Evolutionary conservation across 495 filamentous ascomycete genomes (phyloP).

Genomic region (Diplogelasinospora grovesii): DNA sequence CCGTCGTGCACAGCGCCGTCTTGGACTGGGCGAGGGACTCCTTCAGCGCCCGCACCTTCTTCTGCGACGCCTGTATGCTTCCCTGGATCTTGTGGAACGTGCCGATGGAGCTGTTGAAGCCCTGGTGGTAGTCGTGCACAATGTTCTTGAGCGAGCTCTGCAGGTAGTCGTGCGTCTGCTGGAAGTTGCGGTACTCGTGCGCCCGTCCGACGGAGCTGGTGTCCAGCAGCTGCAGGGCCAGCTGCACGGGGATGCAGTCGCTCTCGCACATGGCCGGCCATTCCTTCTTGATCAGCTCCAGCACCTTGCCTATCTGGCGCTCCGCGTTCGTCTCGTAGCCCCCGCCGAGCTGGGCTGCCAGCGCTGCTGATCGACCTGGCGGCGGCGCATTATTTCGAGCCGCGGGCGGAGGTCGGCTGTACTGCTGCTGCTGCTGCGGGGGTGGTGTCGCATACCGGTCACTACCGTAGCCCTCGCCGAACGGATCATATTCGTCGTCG

Average conservation of each 20-base stretch:
- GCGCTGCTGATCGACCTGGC: slow-evolving; percentile 24
- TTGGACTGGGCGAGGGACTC: slow-evolving; percentile 80
- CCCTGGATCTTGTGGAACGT: slow-evolving; percentile 97
- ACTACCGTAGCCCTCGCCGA: slow-evolving; percentile 38
- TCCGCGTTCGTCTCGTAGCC: slow-evolving; percentile 37
- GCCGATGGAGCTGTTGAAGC: slow-evolving; percentile 97
- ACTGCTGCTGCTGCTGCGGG: slow-evolving; percentile 7
- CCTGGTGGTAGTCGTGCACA: slow-evolving; percentile 98
- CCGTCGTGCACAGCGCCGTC: slow-evolving; percentile 71
- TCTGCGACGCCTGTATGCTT: slow-evolving; percentile 84
- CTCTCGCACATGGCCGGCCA: slow-evolving; percentile 88
- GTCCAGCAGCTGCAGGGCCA: slow-evolving; percentile 89
- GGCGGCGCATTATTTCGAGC: slow-evolving; percentile 18
- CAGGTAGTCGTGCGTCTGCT: slow-evolving; percentile 71
- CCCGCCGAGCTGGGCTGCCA: slow-evolving; percentile 12
- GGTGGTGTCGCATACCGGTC: slow-evolving; percentile 30
- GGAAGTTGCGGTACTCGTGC: slow-evolving; percentile 75
- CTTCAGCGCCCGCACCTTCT: slow-evolving; percentile 72
- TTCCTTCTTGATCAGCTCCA: slow-evolving; percentile 67
- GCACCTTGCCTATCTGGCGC: slow-evolving; percentile 41
- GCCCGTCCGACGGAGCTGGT: slow-evolving; percentile 87
- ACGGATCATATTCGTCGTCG: slow-evolving; percentile 40
- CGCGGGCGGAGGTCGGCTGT: slow-evolving; percentile 18
- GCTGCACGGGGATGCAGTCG: slow-evolving; percentile 84
- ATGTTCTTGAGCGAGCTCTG: slow-evolving; percentile 90